phyloP scores from a whole-genome alignment of 768 basidiomycete genomes.

The Lactarius evosmus region DNA sequence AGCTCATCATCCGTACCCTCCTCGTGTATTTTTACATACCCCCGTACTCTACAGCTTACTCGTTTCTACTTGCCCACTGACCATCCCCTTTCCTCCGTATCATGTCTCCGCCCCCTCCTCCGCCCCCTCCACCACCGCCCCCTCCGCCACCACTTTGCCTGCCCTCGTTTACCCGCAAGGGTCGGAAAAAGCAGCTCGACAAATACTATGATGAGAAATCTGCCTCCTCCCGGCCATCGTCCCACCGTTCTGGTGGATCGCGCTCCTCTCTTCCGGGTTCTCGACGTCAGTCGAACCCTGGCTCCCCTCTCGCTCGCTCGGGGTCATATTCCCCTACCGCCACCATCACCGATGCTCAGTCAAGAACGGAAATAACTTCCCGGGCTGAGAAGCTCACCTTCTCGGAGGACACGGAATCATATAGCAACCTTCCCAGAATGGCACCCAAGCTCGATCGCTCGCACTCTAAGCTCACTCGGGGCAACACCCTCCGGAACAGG shows the following conservation, averaged over 20 bases:
- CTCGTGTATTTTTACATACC: constrained; percentile 10
- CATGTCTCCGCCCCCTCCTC: constrained; percentile 25
- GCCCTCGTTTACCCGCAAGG: constrained; percentile 26
- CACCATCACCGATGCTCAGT: constrained; percentile 25
- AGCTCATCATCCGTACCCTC: too few relatives aligned
- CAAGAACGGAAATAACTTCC: constrained; percentile 10
- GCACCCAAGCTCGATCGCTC: constrained; percentile 28
- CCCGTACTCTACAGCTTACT: background rate
- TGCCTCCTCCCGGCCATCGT: background rate
- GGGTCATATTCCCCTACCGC: constrained; percentile 25
- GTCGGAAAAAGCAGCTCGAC: constrained; percentile 22
- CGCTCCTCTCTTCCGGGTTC: constrained; percentile 15
- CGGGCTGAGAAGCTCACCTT: constrained; percentile 24
- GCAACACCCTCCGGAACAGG: constrained; percentile 11
- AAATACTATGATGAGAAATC: constrained; percentile 24
- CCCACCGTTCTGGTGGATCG: constrained; percentile 5
- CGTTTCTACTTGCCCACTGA: background rate
- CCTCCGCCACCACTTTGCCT: constrained; percentile 26
- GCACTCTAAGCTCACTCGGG: constrained; percentile 25
- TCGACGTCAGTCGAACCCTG: constrained; percentile 6
- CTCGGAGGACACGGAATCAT: constrained; percentile 30
- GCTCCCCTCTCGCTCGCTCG: constrained; percentile 24
- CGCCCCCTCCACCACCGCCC: constrained; percentile 20
- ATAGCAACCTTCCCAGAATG: constrained; percentile 19
- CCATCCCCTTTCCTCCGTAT: background rate